Conservation (phyloP, 352 stramenopile genomes). For the Globisporangium mamillatum region DNA sequence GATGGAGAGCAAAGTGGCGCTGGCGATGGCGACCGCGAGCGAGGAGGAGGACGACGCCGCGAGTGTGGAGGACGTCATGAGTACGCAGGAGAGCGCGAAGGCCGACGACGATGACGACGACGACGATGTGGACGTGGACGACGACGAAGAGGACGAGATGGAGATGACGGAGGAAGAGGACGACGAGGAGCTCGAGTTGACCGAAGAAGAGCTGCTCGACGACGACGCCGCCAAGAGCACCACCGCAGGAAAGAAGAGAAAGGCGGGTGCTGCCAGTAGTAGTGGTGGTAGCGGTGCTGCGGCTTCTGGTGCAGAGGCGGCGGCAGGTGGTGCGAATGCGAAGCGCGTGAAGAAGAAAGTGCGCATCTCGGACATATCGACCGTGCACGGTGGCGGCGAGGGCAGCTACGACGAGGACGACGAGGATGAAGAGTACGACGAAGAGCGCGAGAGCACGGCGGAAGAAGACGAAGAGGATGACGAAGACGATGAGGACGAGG, state of each 20-base stretch:
- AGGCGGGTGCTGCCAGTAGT: neutral
- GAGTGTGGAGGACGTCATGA: conserved; percentile 17
- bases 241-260: neutral
- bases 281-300: neutral
- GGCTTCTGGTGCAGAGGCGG: neutral
- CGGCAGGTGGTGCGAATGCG: neutral
- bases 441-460: conserved; percentile 15
- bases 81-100: conserved; percentile 27
- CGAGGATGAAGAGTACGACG: conserved; percentile 20
- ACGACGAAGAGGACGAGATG: conserved; percentile 22
- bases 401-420: conserved; percentile 26
- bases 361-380: conserved; percentile 23
- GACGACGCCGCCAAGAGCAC: conserved; percentile 16
- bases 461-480: conserved; percentile 36
- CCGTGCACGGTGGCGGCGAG: conserved; percentile 16
- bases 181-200: conserved; percentile 20
- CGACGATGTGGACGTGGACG: conserved; percentile 40
- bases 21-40: neutral
- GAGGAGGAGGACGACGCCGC: conserved; percentile 16
- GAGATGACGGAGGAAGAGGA: conserved; percentile 55
- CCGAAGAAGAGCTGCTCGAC: conserved; percentile 19
- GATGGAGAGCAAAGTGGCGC: conserved; percentile 3
- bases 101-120: conserved; percentile 35
- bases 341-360: conserved; percentile 25
- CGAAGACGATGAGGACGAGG: conserved; percentile 50